A percentile compares a stretch with the other conserved stretches of the same genome.
These are phyloP conservation scores for Flaveria linearis DNA, from an alignment of 129 eudicot species.

Conservation along the genomic window DNA sequence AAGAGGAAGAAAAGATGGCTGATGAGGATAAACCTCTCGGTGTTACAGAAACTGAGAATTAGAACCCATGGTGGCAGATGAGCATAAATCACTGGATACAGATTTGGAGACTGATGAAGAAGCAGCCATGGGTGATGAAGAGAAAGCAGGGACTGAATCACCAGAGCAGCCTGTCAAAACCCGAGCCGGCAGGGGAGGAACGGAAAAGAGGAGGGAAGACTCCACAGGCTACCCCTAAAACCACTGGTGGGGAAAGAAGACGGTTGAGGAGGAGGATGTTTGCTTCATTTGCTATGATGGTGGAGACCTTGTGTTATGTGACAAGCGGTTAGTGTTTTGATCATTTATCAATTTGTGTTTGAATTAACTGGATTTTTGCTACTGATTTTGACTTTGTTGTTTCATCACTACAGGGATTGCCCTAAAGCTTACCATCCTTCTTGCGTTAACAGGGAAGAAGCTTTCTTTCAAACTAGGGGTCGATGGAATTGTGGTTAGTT, in stretches of 20 bases:
- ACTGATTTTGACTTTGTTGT: slow-evolving; percentile 20
- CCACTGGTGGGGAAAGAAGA: slow-evolving; percentile 36
- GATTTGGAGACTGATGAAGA: slow-evolving; percentile 42
- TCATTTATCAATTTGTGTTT: neutral
- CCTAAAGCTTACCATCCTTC: slow-evolving; percentile 96
- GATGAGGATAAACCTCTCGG: slow-evolving; percentile 32
- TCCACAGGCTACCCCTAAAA: slow-evolving; percentile 33
- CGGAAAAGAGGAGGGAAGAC: slow-evolving; percentile 66
- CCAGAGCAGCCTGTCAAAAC: slow-evolving; percentile 31
- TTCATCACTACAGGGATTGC: slow-evolving; percentile 63
- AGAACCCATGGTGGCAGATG: slow-evolving; percentile 24
- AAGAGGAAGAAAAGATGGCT: slow-evolving; percentile 30
- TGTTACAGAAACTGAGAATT: slow-evolving; percentile 20
- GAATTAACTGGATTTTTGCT: neutral
- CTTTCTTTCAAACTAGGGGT: slow-evolving; percentile 85
- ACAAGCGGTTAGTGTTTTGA: slow-evolving; percentile 57
- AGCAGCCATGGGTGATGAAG: slow-evolving; percentile 29
- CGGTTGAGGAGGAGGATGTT: slow-evolving; percentile 65
- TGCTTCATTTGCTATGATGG: slow-evolving; percentile 98
- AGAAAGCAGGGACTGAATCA: slow-evolving; percentile 45
- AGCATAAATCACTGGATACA: slow-evolving; percentile 25
- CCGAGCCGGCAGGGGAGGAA: slow-evolving; percentile 40
- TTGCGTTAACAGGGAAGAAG: slow-evolving; percentile 84
- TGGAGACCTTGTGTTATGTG: slow-evolving; percentile 95
- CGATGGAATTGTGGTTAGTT: slow-evolving; percentile 92